phyloP scores from a whole-genome alignment of 495 filamentous ascomycete species.

The Neurospora hispaniola region DNA sequence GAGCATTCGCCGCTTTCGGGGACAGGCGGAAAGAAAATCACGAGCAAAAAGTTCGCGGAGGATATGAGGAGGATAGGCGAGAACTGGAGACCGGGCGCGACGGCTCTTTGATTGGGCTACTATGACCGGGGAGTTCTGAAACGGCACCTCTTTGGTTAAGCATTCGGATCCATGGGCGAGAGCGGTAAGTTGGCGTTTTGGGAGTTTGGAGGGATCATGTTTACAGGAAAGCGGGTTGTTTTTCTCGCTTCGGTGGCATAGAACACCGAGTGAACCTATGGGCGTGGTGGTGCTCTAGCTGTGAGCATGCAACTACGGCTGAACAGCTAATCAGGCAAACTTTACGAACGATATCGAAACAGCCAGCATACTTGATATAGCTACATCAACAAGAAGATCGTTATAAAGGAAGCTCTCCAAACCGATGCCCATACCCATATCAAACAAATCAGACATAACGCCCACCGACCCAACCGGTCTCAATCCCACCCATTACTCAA shows the following conservation, averaged over 20 bases:
- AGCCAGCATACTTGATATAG: background rate
- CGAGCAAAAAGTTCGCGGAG: constrained; percentile 64
- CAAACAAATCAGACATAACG: background rate
- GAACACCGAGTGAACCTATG: background rate
- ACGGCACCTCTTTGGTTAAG: background rate
- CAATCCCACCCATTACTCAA: constrained; percentile 15
- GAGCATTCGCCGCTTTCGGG: constrained; percentile 52
- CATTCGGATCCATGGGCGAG: background rate
- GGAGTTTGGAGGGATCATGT: background rate
- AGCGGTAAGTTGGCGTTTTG: background rate
- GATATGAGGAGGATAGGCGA: constrained; percentile 83
- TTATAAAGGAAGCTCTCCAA: background rate
- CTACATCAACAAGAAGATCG: background rate
- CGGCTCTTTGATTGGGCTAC: constrained; percentile 19
- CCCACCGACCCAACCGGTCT: background rate
- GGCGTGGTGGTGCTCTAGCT: background rate
- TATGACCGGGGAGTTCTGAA: background rate
- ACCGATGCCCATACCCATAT: background rate
- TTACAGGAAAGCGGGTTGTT: background rate
- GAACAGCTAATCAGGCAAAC: background rate
- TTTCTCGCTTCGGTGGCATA: background rate
- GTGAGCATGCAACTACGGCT: background rate
- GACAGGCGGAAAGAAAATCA: constrained; percentile 56
- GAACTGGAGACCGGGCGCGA: constrained; percentile 48
- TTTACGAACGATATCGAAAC: background rate